These are phyloP conservation scores for Aegilops speltoides DNA, from an alignment of 176 grass and related monocot species.

Conservation along the genomic window DNA sequence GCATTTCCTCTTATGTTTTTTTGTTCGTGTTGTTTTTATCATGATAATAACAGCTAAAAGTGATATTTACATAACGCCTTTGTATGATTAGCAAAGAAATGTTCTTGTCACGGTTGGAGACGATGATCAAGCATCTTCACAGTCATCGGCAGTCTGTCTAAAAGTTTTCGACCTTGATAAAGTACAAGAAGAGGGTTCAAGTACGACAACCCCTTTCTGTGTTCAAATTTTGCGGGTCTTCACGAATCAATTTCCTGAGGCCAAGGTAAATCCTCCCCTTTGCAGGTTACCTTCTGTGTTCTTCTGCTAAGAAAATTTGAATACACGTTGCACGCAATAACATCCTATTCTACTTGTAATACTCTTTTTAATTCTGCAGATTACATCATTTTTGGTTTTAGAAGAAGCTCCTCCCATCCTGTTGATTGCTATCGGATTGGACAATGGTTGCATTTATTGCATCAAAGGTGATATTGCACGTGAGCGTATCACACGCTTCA, in stretches of 20 bases:
- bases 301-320: neutral
- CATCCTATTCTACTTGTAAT: constrained; percentile 6
- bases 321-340: neutral
- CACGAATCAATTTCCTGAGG: constrained; percentile 86
- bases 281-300: neutral
- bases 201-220: constrained; percentile 80
- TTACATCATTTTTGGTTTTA: constrained; percentile 92
- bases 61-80: constrained; percentile 15
- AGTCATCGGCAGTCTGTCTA: constrained; percentile 69
- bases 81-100: constrained; percentile 81
- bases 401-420: constrained; percentile 96
- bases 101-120: constrained; percentile 84
- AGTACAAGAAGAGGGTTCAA: constrained; percentile 93
- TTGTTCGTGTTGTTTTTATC: neutral
- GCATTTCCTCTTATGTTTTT: neutral
- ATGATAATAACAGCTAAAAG: constrained; percentile 2
- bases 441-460: constrained; percentile 90
- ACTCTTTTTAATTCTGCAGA: constrained; percentile 48
- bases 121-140: constrained; percentile 77
- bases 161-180: constrained; percentile 99
- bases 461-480: constrained; percentile 95
- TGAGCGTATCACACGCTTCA: constrained; percentile 92
- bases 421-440: constrained; percentile 75
- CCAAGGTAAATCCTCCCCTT: constrained; percentile 56
- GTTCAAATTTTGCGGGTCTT: constrained; percentile 91